Conservation (phyloP, 768 basidiomycete genomes). For the Trametes gibbosa region DNA sequence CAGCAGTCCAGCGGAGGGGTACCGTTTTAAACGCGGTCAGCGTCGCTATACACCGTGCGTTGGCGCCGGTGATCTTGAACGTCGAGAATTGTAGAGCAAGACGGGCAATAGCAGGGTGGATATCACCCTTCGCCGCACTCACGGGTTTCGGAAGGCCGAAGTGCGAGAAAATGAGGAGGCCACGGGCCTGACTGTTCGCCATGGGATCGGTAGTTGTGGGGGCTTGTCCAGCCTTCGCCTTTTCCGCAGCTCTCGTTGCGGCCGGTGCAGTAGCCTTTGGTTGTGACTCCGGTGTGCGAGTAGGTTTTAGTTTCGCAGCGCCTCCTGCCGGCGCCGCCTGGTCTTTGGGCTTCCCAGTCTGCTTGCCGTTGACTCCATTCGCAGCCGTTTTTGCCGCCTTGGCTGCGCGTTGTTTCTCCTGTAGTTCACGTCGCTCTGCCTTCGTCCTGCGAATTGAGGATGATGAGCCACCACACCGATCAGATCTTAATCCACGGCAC, state of each 20-base stretch:
- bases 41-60: constrained; percentile 93
- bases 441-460: constrained; percentile 45
- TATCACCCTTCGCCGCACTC: constrained; percentile 67
- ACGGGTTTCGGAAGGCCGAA: constrained; percentile 70
- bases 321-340: constrained; percentile 12
- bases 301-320: constrained; percentile 20
- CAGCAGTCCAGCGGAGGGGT: constrained; percentile 27
- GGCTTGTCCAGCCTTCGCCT: constrained; percentile 18
- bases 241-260: constrained; percentile 13
- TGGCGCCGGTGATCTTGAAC: constrained; percentile 91
- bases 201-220: constrained; percentile 32
- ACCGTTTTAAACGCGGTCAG: constrained; percentile 91
- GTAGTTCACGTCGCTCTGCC: constrained; percentile 74
- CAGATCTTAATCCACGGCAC: constrained; percentile 6
- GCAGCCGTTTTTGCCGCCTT: constrained; percentile 46
- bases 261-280: constrained; percentile 10
- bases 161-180: constrained; percentile 83
- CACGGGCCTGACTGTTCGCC: constrained; percentile 44
- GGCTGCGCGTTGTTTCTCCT: constrained; percentile 79
- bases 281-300: constrained; percentile 21
- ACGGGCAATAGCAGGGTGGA: constrained; percentile 86
- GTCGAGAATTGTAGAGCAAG: constrained; percentile 88
- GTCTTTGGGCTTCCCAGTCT: constrained; percentile 25
- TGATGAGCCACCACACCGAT: background rate
- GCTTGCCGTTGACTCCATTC: constrained; percentile 20